Base-by-base conservation (phyloP, 2,329 filamentous ascomycete genomes). In the Penicillium sumatraense region DNA sequence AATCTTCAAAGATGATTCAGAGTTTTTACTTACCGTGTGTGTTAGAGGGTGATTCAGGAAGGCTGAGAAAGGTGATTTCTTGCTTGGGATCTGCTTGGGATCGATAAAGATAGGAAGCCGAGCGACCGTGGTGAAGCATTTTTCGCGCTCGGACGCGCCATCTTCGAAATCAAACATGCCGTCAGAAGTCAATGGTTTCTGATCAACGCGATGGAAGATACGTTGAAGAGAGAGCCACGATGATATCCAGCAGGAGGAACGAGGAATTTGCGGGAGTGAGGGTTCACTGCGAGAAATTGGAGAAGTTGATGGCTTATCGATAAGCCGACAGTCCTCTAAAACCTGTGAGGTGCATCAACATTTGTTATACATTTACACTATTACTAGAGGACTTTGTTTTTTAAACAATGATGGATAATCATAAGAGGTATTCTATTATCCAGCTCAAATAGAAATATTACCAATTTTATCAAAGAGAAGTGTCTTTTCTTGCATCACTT, bases 41-140 rank as follows among this genome's bases (percentile, higher is more conserved):
- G 88, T 79, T 68, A 89, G 91, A 33, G 82, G 80, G 49, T 89
- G 86, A 1, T 80, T 76, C 21, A 83, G 72, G 59, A 96, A 82
- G 1, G 85, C 81, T 1, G 84, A 82, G 81, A 93, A 96, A 3
- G 91, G 93, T 64, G 89, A 87, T 66, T 86, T 88, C 68, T 89
- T 93, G 5, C 78, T 80, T 2, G 91, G 88, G 26, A 85, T 81
- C 66, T 91, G 88, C 54, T 83, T 81, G 5, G 86, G 81, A 70
- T 96, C 86, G 41, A 93, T 78, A 74, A 90, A 88, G 26, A 81
- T 78, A 23, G 81, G 78, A 71, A 93, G 84, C 11, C 80, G 79
- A 36, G 86, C 86, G 66, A 90, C 85, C 1, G 88, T 89, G 60
- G 91, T 87, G 72, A 84, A 88, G 73, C 90, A 93, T 81, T 89